A percentile compares a stretch with the other conserved stretches of the same genome.
Conservation (phyloP, 306 rosid species). For the Rosa multiflora region DNA sequence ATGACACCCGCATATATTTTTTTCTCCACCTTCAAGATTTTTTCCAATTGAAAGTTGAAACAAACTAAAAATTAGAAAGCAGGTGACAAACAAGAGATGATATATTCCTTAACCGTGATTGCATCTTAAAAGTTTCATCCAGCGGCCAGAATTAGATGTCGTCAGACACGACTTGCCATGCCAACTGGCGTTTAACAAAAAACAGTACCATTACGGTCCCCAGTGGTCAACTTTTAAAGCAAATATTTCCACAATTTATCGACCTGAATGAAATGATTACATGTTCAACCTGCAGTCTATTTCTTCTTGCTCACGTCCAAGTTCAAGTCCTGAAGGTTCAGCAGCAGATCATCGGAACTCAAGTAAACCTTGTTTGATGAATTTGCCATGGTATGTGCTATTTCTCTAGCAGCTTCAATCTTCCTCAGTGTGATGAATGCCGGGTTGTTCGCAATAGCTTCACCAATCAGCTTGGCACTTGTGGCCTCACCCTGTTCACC, state of each 20-base stretch:
- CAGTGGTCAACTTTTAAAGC: slow-evolving; percentile 1
- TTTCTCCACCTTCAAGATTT: background rate
- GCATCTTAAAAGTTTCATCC: slow-evolving; percentile 4
- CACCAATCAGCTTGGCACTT: slow-evolving; percentile 88
- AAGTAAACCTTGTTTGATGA: slow-evolving; percentile 78
- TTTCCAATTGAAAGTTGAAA: background rate
- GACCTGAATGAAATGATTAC: slow-evolving; percentile 4
- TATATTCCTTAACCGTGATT: background rate
- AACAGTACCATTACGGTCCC: slow-evolving; percentile 3
- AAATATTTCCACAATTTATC: slow-evolving; percentile 14
- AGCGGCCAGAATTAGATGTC: slow-evolving; percentile 1
- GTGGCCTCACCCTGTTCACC: slow-evolving; percentile 80
- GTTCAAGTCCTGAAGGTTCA: slow-evolving; percentile 72
- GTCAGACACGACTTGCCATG: background rate
- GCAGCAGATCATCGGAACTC: slow-evolving; percentile 69
- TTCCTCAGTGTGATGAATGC: slow-evolving; percentile 85
- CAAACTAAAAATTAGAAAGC: background rate
- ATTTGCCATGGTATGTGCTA: slow-evolving; percentile 68
- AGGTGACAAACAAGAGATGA: background rate
- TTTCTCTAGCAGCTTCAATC: slow-evolving; percentile 94
- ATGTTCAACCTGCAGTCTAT: slow-evolving; percentile 25
- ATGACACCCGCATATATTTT: background rate
- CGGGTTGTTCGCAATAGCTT: slow-evolving; percentile 85
- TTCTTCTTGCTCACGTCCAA: slow-evolving; percentile 50
- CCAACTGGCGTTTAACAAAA: slow-evolving; percentile 9